Conservation (phyloP, 768 basidiomycete species). For the Russula lepida region DNA sequence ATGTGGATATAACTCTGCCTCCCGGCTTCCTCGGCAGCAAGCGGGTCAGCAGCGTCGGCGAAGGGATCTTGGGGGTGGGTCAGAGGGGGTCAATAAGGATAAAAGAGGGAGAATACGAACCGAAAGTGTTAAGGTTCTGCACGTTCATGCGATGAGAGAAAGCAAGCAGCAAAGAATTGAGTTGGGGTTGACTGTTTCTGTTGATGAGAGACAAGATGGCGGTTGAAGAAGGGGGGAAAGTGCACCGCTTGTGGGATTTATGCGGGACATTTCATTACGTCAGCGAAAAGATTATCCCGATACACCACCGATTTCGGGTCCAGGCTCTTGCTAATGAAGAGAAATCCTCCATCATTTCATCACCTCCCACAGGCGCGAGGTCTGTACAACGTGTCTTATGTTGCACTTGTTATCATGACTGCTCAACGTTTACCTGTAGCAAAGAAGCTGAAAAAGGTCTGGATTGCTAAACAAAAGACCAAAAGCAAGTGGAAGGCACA, state of each 20-base stretch:
- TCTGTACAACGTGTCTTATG: constrained; percentile 25
- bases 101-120: constrained; percentile 34
- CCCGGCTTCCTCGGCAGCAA: constrained; percentile 67
- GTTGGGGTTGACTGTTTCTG: constrained; percentile 39
- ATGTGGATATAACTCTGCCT: constrained; percentile 85
- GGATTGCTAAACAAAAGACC: constrained; percentile 70
- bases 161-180: constrained; percentile 31
- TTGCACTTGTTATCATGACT: background rate
- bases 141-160: constrained; percentile 82
- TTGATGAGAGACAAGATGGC: constrained; percentile 24
- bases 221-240: constrained; percentile 23
- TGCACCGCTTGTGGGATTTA: constrained; percentile 5
- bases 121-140: constrained; percentile 81
- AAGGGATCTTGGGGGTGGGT: constrained; percentile 68
- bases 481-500: constrained; percentile 71
- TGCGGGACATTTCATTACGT: constrained; percentile 1
- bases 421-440: constrained; percentile 36
- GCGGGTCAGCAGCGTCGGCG: constrained; percentile 86
- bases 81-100: constrained; percentile 20
- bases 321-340: constrained; percentile 25
- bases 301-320: constrained; percentile 5
- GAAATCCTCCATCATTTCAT: constrained; percentile 61
- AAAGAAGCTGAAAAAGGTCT: constrained; percentile 70
- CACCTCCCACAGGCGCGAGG: constrained; percentile 59
- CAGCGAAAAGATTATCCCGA: background rate